Evolutionary conservation across 805 yeast species (phyloP).

Genomic region (Ogataea angusta): DNA sequence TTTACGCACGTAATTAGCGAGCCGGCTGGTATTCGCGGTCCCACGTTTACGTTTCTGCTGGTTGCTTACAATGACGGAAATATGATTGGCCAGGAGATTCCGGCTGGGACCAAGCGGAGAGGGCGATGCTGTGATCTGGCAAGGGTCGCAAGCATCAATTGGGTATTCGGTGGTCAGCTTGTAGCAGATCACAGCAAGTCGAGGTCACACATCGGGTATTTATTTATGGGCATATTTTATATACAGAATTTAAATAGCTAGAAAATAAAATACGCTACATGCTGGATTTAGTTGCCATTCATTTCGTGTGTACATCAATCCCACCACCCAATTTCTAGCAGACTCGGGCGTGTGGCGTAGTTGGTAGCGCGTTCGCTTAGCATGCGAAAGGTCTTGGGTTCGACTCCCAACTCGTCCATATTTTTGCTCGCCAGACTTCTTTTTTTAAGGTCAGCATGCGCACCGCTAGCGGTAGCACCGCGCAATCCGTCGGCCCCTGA

Average conservation of each 20-base stretch:
- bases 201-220: no score
- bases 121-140: no score
- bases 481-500: no score
- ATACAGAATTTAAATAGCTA: background rate
- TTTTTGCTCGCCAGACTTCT: background rate
- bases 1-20: background rate
- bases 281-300: no score
- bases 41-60: slow-evolving; percentile 1
- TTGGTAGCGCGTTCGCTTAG: slow-evolving; percentile 79
- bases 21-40: background rate
- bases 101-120: no score
- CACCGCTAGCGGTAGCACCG: no score
- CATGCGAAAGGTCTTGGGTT: slow-evolving; percentile 79
- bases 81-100: slow-evolving; percentile 5
- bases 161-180: background rate
- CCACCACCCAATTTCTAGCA: background rate
- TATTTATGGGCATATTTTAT: no score
- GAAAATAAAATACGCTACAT: background rate
- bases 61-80: slow-evolving; percentile 8
- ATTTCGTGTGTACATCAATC: no score
- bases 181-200: background rate
- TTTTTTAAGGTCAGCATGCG: background rate
- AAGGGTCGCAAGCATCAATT: no score
- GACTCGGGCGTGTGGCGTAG: slow-evolving; percentile 70
- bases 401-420: slow-evolving; percentile 72